Base-by-base conservation (phyloP, 352 stramenopile genomes). In the Sclerospora graminicola region DNA sequence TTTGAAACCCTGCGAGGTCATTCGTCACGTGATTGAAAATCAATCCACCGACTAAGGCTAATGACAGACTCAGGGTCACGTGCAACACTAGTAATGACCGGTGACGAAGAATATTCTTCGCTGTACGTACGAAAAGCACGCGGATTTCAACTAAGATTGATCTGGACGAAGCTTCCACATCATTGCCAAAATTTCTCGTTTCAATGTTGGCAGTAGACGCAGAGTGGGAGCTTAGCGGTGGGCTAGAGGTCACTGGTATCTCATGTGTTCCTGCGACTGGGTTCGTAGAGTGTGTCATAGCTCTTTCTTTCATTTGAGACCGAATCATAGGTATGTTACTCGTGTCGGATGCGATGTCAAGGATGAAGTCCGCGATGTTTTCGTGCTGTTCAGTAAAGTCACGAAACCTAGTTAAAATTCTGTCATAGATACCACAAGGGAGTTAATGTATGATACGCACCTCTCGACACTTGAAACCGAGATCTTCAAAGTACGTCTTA, bases 11-110 rank as follows among this genome's bases (percentile, higher is more conserved):
- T 24, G 79, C 79, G 13, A 91, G 64, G 33, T 91, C 76, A 38
- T 85, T 80, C 20, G 77, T 80, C 36, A 91, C 75, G 44, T 86
- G 62, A 39, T 84, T 82, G 55, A 91, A 91, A 45, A 89, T 87
- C 6, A 86, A 31, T 0, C 76, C 79, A 9, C 64, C 70, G 38
- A 84, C 70, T 7, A 91, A 48, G 29, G 66, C 76, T 9, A 91
- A 56, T 27, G 59, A 45, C 2, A 86, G 34, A 19, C 71, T 84
- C 42, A 89, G 47, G 9, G 57, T 30, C 40, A 89, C 45, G 36
- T 89, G 76, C 23, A 87, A 47, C 43, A 83, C 42, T 5, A 91
- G 52, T 42, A 89, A 47, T 26, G 76, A 88, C 4, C 67, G 72
- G 29, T 91, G 67, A 44, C 79, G 79, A 30, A 85, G 53, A 36